Base-by-base conservation (phyloP, 192 early-diverging fungal genomes). In the Gaertneriomyces semiglobifer region DNA sequence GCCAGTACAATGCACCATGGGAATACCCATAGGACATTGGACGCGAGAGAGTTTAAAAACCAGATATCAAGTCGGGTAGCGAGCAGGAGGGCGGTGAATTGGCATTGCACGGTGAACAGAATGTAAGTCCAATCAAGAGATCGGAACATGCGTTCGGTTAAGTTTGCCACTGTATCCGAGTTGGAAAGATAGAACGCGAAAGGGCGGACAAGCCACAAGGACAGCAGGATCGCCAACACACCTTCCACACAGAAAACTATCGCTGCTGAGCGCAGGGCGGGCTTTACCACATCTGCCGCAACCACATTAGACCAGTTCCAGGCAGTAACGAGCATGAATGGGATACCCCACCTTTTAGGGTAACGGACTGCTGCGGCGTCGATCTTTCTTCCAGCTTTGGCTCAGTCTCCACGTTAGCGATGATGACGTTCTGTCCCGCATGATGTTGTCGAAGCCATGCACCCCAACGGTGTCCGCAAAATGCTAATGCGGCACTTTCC, bases 11-110 rank as follows among this genome's bases (percentile, higher is more conserved):
- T 69, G 43, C 56, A 57, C 70, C 70, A 72, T 7, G 70, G 70
- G 55, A 72, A n/a, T 6, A 72, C 70, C 70, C 70, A 72, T 4
- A 58, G 47, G 0, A 72, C 53, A 43, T 72, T 72, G n/a, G 56
- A 14, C 7, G 52, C 16, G 11, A 72, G 40, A 20, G 70, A 70
- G 58, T 6, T 72, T 6, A 61, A 20, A 40, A 72, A 66, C 66
- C 65, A 72, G 42, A 66, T 39, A 39, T 41, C 41, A n/a, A 58
- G 65, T 16, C 56, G 46, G 33, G 63, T 69, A 18, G 70, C 70
- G 16, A 72, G 55, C 12, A 72, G 59, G 64, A 69, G 39, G 14
- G 65, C 50, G n/a, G 38, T 57, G 39, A 72, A 55, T 25, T 68
- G 70, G 9, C 52, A 14, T 6, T 16, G 20, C 14, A 60, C 25